Base-by-base conservation (phyloP, 345 rosid species). In the Sonneratia caseolaris region DNA sequence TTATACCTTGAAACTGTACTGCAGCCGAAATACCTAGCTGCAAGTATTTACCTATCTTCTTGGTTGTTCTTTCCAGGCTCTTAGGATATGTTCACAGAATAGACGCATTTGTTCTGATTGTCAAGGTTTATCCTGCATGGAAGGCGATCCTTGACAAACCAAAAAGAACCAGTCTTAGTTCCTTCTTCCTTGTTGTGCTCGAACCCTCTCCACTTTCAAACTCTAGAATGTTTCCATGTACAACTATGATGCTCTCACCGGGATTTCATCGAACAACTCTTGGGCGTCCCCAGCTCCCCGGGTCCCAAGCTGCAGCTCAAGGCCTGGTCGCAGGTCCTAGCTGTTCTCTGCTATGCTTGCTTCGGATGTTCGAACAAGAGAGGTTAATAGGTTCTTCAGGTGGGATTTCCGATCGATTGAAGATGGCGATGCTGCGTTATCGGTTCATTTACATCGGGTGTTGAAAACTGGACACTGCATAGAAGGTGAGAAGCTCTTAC, bases 241-340 rank as follows among this genome's bases (percentile, higher is more conserved):
- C 70, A 55, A 76, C 72, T 22, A 76, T 72, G 32, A 53, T 37
- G 66, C 82, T 81, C 55, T 82, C 16, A 77, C 79, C 0, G 80
- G 84, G 85, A 85, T 83, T 75, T 70, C 75, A 61, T 76, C 79
- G 70, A 87, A 87, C 76, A 80, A 13, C 71, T 79, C 55, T 66
- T 19, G 72, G 10, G 84, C 89, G 24, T 53, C 70, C 47, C 74
- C 75, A 79, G 49, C 22, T 79, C 73, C 68, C 78, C 80, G 61
- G 68, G 19, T 49, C 32, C 69, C 40, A 72, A 66, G 71, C 77
- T 83, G 72, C 76, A 72, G 48, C 32, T 45, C 42, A 81, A 69
- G 8, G 83, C 84, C 53, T 32, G 38, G 7, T 36, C 32, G 32
- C 47, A 5, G 77, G 47, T 62, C 65, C 40, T 75, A 27, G 32